phyloP scores from a whole-genome alignment of 495 filamentous ascomycete species.

The Elaphomyces granulatus region DNA sequence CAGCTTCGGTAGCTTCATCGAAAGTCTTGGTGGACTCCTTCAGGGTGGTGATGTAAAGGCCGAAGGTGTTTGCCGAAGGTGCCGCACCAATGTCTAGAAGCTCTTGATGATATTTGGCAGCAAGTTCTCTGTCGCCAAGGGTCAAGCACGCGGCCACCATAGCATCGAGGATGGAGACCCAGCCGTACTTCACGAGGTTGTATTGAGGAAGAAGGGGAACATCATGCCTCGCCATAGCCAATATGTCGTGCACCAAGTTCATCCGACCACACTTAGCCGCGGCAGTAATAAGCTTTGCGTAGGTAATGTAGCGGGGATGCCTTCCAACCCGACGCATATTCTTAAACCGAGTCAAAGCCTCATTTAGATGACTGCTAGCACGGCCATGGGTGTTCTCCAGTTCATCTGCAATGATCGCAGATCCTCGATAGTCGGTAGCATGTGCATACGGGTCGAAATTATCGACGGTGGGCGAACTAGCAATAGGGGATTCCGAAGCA shows the following conservation, averaged over 20 bases:
- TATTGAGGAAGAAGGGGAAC: conserved; percentile 72
- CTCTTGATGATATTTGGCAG: conserved; percentile 79
- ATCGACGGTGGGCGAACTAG: conserved; percentile 46
- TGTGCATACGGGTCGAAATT: conserved; percentile 79
- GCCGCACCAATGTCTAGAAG: conserved; percentile 74
- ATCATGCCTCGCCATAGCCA: conserved; percentile 74
- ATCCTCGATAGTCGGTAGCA: conserved; percentile 83
- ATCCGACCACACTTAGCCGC: conserved; percentile 70
- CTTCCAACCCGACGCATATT: conserved; percentile 87
- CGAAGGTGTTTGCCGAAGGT: conserved; percentile 94
- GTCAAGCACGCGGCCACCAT: conserved; percentile 92
- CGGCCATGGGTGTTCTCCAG: conserved; percentile 59
- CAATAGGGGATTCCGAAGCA: conserved; percentile 24
- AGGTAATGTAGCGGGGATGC: conserved; percentile 88
- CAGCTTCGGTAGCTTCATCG: conserved; percentile 89
- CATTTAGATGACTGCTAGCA: conserved; percentile 56
- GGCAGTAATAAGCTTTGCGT: conserved; percentile 84
- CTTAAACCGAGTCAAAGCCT: conserved; percentile 66
- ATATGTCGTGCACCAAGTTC: conserved; percentile 71
- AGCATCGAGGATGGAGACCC: conserved; percentile 85
- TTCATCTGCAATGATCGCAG: conserved; percentile 72
- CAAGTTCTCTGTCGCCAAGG: conserved; percentile 61
- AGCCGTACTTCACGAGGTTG: conserved; percentile 77
- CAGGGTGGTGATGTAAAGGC: conserved; percentile 93
- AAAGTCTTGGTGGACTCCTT: conserved; percentile 96